A percentile compares a stretch with the other conserved stretches of the same genome.
Conservation (phyloP, 1,284 basidiomycete species). For the Inonotus obliquus region DNA sequence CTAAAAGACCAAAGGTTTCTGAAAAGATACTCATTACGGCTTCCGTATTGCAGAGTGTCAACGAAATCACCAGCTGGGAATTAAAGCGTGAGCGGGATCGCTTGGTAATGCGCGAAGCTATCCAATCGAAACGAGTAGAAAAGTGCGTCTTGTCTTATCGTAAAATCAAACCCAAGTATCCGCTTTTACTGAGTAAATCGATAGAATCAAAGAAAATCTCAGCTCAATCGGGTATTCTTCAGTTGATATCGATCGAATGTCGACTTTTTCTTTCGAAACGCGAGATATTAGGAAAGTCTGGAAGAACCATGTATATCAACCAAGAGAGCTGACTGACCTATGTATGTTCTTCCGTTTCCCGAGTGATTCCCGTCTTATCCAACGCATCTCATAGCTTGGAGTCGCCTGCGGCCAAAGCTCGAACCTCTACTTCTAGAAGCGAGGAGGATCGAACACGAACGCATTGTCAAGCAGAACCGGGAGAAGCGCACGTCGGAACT, state of each 20-base stretch:
- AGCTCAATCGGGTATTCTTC: neutral
- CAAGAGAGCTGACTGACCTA: neutral
- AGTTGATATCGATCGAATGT: neutral
- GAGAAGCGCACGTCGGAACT: neutral
- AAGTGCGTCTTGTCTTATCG: neutral
- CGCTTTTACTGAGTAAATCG: neutral
- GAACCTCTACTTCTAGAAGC: neutral
- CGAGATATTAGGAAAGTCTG: neutral
- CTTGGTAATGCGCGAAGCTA: neutral
- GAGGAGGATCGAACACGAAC: neutral
- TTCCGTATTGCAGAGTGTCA: neutral
- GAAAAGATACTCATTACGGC: neutral
- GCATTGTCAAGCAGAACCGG: neutral
- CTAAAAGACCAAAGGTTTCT: neutral
- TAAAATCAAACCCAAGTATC: no score
- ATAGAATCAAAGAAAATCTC: neutral
- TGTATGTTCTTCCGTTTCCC: neutral
- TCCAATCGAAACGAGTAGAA: neutral
- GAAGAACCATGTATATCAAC: neutral
- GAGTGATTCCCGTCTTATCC: neutral
- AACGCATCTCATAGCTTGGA: neutral
- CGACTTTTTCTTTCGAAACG: neutral
- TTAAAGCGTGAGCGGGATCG: neutral
- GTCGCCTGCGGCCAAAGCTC: neutral
- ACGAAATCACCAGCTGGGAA: neutral